Conservation (phyloP, 2,329 filamentous ascomycete genomes). For the Canariomyces notabilis region DNA sequence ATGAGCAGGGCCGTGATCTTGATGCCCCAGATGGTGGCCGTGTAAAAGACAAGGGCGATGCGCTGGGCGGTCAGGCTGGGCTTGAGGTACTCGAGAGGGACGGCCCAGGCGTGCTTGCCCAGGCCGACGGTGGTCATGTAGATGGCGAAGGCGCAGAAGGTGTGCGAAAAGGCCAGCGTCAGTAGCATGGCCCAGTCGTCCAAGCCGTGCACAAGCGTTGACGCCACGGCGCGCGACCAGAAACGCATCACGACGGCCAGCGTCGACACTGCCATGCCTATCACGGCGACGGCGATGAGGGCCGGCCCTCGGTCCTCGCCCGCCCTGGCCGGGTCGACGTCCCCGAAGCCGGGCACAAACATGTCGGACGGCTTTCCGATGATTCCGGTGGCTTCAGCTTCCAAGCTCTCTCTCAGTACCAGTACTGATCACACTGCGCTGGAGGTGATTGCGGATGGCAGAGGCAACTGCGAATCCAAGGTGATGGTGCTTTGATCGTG, state of each 20-base stretch:
- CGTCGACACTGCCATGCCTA: not conserved
- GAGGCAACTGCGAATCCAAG: no score
- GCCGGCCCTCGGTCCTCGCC: not conserved
- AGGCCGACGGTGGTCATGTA: slow-evolving; percentile 1
- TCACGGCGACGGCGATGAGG: not conserved
- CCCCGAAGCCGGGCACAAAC: no score
- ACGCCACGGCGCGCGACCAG: not conserved
- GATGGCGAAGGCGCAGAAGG: not conserved
- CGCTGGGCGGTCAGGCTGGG: not conserved
- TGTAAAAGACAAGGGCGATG: not conserved
- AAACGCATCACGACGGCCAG: not conserved
- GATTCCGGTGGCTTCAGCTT: no score
- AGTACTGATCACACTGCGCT: no score
- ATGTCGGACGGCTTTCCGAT: no score
- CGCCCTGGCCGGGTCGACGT: not conserved
- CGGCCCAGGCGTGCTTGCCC: not conserved
- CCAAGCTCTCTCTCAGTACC: no score
- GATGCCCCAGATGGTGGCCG: not conserved
- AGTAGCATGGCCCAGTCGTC: slow-evolving; percentile 1
- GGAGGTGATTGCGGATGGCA: no score
- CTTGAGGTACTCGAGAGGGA: not conserved
- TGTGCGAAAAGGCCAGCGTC: not conserved
- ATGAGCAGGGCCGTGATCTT: not conserved
- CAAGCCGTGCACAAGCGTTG: not conserved
- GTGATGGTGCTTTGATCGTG: no score